Evolutionary conservation across 805 yeast genomes (phyloP).

Genomic region (Limtongia smithiae): DNA sequence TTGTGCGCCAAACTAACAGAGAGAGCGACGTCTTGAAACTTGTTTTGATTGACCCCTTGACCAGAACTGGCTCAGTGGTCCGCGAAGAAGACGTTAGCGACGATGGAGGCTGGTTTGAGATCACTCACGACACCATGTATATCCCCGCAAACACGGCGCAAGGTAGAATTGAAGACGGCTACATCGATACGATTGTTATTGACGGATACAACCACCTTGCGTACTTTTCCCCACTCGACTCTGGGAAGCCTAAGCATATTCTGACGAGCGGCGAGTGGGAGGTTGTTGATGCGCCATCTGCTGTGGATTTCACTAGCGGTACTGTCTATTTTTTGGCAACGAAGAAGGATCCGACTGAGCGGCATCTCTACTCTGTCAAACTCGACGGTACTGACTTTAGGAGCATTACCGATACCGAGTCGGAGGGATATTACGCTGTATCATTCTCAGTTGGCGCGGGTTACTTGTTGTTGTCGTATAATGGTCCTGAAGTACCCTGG

Average conservation of each 20-base stretch:
- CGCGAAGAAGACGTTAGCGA: constrained; percentile 47
- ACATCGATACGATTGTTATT: constrained; percentile 61
- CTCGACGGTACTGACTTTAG: constrained; percentile 46
- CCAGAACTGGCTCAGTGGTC: constrained; percentile 40
- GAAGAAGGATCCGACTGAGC: constrained; percentile 70
- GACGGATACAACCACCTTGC: constrained; percentile 71
- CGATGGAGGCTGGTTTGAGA: constrained; percentile 73
- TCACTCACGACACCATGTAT: constrained; percentile 58
- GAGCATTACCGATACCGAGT: constrained; percentile 49
- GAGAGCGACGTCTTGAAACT: constrained; percentile 63
- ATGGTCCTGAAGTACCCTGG: constrained; percentile 76
- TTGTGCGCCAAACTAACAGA: constrained; percentile 61
- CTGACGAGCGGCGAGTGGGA: constrained; percentile 86
- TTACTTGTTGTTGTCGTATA: constrained; percentile 63
- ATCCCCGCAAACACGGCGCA: constrained; percentile 49
- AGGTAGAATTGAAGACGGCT: constrained; percentile 57
- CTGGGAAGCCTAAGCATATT: constrained; percentile 48
- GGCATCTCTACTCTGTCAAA: constrained; percentile 73
- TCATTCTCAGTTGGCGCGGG: constrained; percentile 79
- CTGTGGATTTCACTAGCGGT: constrained; percentile 48
- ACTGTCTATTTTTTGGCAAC: constrained; percentile 67
- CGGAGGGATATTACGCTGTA: constrained; percentile 63
- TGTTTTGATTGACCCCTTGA: constrained; percentile 48
- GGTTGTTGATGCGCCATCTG: constrained; percentile 67
- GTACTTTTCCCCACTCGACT: constrained; percentile 68